Evolutionary conservation across 1,284 basidiomycete species (phyloP).

Genomic region (Ustilago sp.): DNA sequence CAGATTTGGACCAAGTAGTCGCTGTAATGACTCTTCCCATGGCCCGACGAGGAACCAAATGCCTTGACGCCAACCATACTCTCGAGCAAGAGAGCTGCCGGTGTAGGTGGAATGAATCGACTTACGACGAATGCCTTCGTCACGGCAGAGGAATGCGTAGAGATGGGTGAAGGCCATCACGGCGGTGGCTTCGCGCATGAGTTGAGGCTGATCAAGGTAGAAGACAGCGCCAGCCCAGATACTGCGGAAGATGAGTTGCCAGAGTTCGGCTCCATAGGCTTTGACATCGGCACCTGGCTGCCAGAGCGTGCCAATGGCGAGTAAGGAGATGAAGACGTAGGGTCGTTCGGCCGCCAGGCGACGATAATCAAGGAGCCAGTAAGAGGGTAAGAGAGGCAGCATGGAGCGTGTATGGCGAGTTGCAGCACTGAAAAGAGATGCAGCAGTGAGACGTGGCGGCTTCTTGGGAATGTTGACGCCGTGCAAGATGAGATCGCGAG

Average conservation of each 20-base stretch:
- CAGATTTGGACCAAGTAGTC: conserved; percentile 33
- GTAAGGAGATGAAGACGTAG: conserved; percentile 39
- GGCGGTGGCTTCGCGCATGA: conserved; percentile 45
- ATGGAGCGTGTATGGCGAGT: conserved; percentile 36
- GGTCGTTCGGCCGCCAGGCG: conserved; percentile 42
- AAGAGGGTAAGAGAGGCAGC: conserved; percentile 37
- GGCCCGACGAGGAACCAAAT: conserved; percentile 44
- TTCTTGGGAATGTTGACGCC: conserved; percentile 55
- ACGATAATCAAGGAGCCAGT: conserved; percentile 49
- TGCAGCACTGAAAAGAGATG: conserved; percentile 45
- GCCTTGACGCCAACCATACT: conserved; percentile 36
- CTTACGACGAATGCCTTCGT: conserved; percentile 42
- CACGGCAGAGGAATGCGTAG: conserved; percentile 37
- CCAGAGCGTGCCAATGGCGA: conserved; percentile 45
- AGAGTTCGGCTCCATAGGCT: conserved; percentile 46
- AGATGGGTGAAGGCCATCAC: conserved; percentile 37
- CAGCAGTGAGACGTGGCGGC: conserved; percentile 44
- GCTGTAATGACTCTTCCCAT: conserved; percentile 48
- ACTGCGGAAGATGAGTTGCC: conserved; percentile 52
- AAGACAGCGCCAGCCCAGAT: conserved; percentile 51
- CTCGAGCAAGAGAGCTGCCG: conserved; percentile 37
- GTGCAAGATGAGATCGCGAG: conserved; percentile 48
- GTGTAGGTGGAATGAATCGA: conserved; percentile 45
- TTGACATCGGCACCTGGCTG: conserved; percentile 46
- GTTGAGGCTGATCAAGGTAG: conserved; percentile 42